phyloP scores from a whole-genome alignment of 2,329 filamentous ascomycete species.

The Domatiomyces catenatus region DNA sequence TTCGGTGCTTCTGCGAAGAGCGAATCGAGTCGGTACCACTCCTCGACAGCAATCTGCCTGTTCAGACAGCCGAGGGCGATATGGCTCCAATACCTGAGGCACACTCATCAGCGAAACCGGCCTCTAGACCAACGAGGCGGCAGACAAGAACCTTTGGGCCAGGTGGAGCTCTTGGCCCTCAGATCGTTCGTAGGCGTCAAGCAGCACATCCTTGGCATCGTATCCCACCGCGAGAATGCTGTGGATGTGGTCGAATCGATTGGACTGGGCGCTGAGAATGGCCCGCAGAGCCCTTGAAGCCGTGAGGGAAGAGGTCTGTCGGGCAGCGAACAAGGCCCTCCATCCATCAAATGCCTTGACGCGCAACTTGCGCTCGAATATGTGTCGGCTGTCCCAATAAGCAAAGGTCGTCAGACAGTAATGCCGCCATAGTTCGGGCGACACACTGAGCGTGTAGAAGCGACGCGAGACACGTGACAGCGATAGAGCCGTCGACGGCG shows the following conservation, averaged over 20 bases:
- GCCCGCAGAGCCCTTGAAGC: conserved; percentile 45
- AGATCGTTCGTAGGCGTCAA: conserved; percentile 46
- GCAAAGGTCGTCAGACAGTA: conserved; percentile 55
- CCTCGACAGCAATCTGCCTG: conserved; percentile 58
- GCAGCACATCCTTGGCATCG: conserved; percentile 73
- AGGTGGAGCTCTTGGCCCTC: conserved; percentile 56
- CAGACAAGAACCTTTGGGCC: conserved; percentile 44
- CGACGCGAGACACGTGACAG: conserved; percentile 47
- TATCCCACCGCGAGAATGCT: conserved; percentile 59
- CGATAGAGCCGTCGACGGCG: conserved; percentile 35
- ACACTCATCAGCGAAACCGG: conserved; percentile 3
- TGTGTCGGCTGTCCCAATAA: conserved; percentile 58
- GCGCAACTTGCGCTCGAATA: conserved; percentile 41
- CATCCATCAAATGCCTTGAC: conserved; percentile 38
- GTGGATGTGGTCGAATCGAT: conserved; percentile 54
- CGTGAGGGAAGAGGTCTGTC: conserved; percentile 37
- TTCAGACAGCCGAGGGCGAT: conserved; percentile 66
- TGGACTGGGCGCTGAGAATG: conserved; percentile 55
- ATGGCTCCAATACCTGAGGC: conserved; percentile 52
- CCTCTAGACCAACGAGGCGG: conserved; percentile 10
- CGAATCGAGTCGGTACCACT: conserved; percentile 48
- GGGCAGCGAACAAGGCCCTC: conserved; percentile 51
- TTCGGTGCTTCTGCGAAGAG: neutral
- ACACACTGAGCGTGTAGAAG: conserved; percentile 50
- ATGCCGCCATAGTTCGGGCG: conserved; percentile 63